Base-by-base conservation (phyloP, 345 rosid genomes). In the Melaleuca alternifolia region DNA sequence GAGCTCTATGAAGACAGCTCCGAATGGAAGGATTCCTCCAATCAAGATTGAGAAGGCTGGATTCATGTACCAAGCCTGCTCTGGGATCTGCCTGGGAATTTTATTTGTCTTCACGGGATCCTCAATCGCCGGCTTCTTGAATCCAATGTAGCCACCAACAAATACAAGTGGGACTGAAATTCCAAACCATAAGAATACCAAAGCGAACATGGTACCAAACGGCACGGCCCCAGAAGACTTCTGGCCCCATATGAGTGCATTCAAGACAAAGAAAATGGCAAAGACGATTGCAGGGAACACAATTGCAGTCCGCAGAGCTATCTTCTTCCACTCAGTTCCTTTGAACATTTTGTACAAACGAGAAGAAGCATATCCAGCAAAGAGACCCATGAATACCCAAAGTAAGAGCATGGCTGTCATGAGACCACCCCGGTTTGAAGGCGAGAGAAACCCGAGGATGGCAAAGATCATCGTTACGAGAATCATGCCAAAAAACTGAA, bases 191-290 rank as follows among this genome's bases (percentile, higher is more conserved):
- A 91, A 83, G 90, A 88, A 87, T 57, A 90, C 91, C 87, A 91
- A 81, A 13, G 91, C 91, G 50, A 90, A 91, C 91, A 91, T 90
- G n/a, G 93, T 91, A 12, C 93, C 93, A 20, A 91, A 91, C 21
- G 93, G 93, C 71, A 91, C 93, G 12, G 93, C 93, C 26, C 93
- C 93, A 6, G 93, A 91, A 33, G 93, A 91, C 57, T 91, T 91
- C 90, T 91, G 87, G 20, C 93, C 93, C 93, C 93, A 91, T 28
- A 90, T 90, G 33, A 91, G 90, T 6, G 90, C 89, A 86, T 91
- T 91, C 79, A 91, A 77, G 71, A 90, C 85, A 5, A 91, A 90
- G 90, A 90, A 91, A 50, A 90, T 85, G 71, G 87, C 88, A 5
- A 88, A 91, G 26, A 89, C 89, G 13, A 85, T 84, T 56, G 87